Percentiles rank a stretch among this genome's conserved stretches.
phyloP scores from a whole-genome alignment of 176 grass and related monocot genomes.

The Oryza australiensis region DNA sequence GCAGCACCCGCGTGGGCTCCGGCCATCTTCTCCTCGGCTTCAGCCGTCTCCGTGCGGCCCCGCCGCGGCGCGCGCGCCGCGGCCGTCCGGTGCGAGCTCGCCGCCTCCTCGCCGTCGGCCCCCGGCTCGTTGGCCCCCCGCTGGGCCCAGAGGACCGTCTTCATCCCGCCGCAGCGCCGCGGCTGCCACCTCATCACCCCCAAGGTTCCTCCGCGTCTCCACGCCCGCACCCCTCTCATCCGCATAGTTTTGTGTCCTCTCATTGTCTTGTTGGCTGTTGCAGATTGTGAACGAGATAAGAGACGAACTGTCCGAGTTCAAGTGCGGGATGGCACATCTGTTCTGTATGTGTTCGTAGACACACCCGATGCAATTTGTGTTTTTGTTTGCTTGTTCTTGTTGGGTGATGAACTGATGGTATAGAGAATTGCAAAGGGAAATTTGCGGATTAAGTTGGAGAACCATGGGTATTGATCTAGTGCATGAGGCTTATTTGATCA shows the following conservation, averaged over 20 bases:
- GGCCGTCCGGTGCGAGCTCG: constrained; percentile 48
- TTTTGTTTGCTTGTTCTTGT: background rate
- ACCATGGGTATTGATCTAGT: background rate
- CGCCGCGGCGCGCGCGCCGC: constrained; percentile 1
- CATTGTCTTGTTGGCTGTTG: background rate
- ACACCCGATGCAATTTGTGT: background rate
- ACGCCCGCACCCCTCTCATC: background rate
- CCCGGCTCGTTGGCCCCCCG: constrained; percentile 56
- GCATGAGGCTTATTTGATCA: background rate
- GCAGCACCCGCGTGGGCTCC: constrained; percentile 11
- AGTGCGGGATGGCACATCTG: constrained; percentile 83
- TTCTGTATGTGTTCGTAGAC: constrained; percentile 62
- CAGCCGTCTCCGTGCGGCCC: constrained; percentile 5
- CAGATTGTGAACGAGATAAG: constrained; percentile 79
- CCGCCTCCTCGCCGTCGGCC: constrained; percentile 26
- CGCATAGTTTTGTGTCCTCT: background rate
- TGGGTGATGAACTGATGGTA: background rate
- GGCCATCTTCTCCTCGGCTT: background rate
- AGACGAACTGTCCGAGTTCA: constrained; percentile 73
- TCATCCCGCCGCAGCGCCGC: constrained; percentile 81
- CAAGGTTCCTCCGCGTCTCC: constrained; percentile 23
- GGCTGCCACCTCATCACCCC: constrained; percentile 94
- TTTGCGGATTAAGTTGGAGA: background rate
- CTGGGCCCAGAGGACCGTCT: constrained; percentile 89
- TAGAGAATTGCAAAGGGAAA: background rate